These are phyloP conservation scores for Piloderma croceum DNA, from an alignment of 768 basidiomycete genomes.

Conservation along the genomic window DNA sequence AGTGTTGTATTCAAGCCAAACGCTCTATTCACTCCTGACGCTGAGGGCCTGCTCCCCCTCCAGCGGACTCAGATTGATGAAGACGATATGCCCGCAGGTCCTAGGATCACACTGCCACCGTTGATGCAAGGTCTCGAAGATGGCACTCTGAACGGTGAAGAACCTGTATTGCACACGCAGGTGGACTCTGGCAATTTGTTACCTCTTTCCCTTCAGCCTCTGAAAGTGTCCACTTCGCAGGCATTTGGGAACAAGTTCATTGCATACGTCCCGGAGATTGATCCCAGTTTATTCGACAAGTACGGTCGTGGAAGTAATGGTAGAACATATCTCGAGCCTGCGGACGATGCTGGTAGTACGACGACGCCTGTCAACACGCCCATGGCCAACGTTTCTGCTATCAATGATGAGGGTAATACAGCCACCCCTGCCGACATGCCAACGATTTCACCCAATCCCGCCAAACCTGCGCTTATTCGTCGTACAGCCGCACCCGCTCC, in stretches of 20 bases:
- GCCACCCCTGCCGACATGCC: too few relatives aligned
- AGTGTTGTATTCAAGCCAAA: conserved; percentile 2
- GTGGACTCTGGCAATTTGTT: conserved; percentile 9
- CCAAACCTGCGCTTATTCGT: neutral
- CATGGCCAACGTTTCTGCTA: too few relatives aligned
- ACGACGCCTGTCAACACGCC: too few relatives aligned
- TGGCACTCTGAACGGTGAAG: neutral
- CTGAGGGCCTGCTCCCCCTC: too few relatives aligned
- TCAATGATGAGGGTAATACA: too few relatives aligned
- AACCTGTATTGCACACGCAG: neutral
- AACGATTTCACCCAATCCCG: neutral
- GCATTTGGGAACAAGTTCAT: neutral
- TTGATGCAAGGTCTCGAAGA: neutral
- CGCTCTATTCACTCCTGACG: neutral
- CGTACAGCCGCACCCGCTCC: too few relatives aligned
- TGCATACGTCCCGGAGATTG: conserved; percentile 18
- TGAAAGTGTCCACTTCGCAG: conserved; percentile 11
- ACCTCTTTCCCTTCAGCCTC: conserved; percentile 17
- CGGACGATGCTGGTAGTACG: too few relatives aligned
- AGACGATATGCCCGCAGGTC: too few relatives aligned
- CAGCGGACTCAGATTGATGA: too few relatives aligned
- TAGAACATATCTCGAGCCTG: too few relatives aligned
- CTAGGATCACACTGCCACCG: too few relatives aligned
- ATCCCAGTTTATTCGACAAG: conserved; percentile 19
- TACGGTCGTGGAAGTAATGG: neutral